Conservation (phyloP, 1,139 yeast genomes). For the Torulaspora globosa region DNA sequence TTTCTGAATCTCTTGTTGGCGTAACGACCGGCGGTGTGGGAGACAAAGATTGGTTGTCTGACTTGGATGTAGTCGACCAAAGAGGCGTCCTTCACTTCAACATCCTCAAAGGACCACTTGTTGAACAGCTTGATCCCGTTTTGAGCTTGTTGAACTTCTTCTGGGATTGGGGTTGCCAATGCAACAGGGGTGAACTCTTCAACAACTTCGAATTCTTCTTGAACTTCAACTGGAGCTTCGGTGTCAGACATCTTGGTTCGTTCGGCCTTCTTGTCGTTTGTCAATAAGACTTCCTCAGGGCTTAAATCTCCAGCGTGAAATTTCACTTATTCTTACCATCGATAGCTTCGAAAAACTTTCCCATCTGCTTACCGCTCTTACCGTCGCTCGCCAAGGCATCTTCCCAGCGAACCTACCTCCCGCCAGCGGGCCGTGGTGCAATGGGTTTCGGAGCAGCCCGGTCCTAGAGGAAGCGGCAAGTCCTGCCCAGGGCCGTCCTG, state of each 20-base stretch:
- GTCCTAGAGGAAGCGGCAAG: no score
- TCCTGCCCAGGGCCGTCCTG: neutral
- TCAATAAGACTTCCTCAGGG: neutral
- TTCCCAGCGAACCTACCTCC: neutral
- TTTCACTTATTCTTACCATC: constrained; percentile 6
- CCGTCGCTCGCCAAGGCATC: neutral
- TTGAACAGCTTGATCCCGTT: constrained; percentile 96
- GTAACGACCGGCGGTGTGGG: constrained; percentile 99
- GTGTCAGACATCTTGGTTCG: constrained; percentile 39
- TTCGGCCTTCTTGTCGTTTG: constrained; percentile 15
- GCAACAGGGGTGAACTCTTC: constrained; percentile 74
- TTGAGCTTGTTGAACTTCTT: constrained; percentile 94
- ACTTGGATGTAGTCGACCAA: constrained; percentile 97
- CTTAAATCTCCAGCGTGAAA: neutral
- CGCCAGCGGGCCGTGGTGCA: neutral
- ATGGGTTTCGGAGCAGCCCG: no score
- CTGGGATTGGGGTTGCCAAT: constrained; percentile 93
- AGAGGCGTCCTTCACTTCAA: constrained; percentile 96
- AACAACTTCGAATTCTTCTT: constrained; percentile 64
- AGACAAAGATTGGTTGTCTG: constrained; percentile 94
- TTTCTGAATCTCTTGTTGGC: constrained; percentile 99
- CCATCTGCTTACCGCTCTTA: neutral
- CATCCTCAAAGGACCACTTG: constrained; percentile 99
- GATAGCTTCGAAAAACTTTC: constrained; percentile 4
- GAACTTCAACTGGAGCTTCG: constrained; percentile 48